Evolutionary conservation across 2,329 filamentous ascomycete species (phyloP).

Genomic region (Neurospora sp.): DNA sequence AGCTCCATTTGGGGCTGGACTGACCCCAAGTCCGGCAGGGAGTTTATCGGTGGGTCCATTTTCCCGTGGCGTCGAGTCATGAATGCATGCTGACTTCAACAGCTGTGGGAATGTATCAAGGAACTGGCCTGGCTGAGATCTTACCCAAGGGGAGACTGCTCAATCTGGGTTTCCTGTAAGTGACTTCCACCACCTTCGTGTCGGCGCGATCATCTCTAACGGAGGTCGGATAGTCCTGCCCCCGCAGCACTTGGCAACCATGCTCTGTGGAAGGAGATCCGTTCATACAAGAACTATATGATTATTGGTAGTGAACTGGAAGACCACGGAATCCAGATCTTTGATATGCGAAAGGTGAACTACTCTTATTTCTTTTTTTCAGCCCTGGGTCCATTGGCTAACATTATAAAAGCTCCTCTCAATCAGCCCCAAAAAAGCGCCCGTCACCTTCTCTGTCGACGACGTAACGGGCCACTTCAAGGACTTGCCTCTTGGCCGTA

Average conservation of each 20-base stretch:
- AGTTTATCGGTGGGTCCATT: slow-evolving; percentile 38
- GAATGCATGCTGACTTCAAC: neutral
- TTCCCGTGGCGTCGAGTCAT: neutral
- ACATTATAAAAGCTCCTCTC: slow-evolving; percentile 25
- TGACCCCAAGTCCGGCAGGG: slow-evolving; percentile 31
- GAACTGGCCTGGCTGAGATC: slow-evolving; percentile 40
- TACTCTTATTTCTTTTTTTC: neutral
- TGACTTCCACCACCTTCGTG: slow-evolving; percentile 24
- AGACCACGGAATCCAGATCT: slow-evolving; percentile 50
- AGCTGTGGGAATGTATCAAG: slow-evolving; percentile 13
- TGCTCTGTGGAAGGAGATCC: slow-evolving; percentile 30
- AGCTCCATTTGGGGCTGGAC: slow-evolving; percentile 39
- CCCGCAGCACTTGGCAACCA: neutral
- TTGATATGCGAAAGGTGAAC: slow-evolving; percentile 44
- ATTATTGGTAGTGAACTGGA: slow-evolving; percentile 32
- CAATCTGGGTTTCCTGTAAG: slow-evolving; percentile 36
- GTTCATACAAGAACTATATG: slow-evolving; percentile 30
- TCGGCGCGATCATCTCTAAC: slow-evolving; percentile 9
- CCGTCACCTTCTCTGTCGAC: slow-evolving; percentile 39
- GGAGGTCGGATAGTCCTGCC: neutral
- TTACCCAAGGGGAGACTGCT: slow-evolving; percentile 31
- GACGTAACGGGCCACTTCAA: slow-evolving; percentile 33
- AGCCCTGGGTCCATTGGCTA: neutral
- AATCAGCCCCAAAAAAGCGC: slow-evolving; percentile 35
- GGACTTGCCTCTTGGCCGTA: slow-evolving; percentile 26